These are phyloP conservation scores for Orbilia oligospora DNA, from an alignment of 2,329 filamentous ascomycete genomes.

Conservation along the genomic window DNA sequence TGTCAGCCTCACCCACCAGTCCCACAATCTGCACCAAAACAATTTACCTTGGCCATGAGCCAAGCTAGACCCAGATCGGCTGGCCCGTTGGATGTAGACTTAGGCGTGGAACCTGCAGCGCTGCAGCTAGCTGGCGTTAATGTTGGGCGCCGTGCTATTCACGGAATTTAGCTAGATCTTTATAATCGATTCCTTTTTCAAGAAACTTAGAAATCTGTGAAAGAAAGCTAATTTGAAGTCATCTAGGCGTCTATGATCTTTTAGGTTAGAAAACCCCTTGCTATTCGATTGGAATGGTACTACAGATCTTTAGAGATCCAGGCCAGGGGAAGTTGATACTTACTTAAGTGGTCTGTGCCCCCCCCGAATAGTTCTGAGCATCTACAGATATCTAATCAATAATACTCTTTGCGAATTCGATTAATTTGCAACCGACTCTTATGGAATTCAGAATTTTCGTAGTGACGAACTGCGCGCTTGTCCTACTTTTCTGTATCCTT, in stretches of 20 bases:
- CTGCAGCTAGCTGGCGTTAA: neutral
- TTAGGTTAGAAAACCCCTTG: neutral
- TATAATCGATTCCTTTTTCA: neutral
- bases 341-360: neutral
- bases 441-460: conserved; percentile 18
- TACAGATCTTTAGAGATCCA: neutral
- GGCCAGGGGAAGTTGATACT: too few relatives aligned
- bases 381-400: neutral
- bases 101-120: too few relatives aligned
- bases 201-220: neutral
- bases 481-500: conserved; percentile 6
- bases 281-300: neutral
- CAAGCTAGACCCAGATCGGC: neutral
- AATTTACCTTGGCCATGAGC: neutral
- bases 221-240: neutral
- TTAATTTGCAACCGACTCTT: neutral
- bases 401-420: neutral
- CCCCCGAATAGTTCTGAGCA: too few relatives aligned
- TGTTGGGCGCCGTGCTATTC: neutral
- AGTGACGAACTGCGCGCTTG: neutral
- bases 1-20: neutral
- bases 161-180: neutral
- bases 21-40: neutral
- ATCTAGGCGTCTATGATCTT: neutral
- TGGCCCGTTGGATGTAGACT: neutral